Evolutionary conservation across 768 basidiomycete genomes (phyloP).

Genomic region (Calocybe indica): DNA sequence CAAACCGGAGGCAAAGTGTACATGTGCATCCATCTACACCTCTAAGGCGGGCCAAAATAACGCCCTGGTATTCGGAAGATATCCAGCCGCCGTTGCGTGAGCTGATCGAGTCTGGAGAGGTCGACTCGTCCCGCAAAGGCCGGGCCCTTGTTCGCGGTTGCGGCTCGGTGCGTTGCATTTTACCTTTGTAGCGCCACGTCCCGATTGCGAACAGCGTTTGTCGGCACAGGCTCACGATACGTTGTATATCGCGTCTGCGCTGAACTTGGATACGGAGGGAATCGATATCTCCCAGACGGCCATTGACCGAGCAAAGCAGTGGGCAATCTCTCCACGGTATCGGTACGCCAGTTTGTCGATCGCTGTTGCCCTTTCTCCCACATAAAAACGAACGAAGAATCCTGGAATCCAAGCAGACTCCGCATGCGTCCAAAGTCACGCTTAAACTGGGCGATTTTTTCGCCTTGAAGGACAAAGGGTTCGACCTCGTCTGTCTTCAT

Average conservation of each 20-base stretch:
- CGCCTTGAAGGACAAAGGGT: conserved; percentile 32
- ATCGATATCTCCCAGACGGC: conserved; percentile 56
- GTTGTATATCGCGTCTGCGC: conserved; percentile 40
- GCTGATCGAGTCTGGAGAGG: conserved; percentile 37
- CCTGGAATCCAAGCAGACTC: conserved; percentile 11
- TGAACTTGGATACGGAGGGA: conserved; percentile 44
- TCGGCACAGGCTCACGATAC: conserved; percentile 57
- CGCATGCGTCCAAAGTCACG: conserved; percentile 22
- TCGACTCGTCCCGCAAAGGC: conserved; percentile 33
- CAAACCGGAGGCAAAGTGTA: no score
- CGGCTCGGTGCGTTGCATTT: conserved; percentile 28
- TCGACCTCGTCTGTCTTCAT: conserved; percentile 56
- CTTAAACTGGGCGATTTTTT: conserved; percentile 54
- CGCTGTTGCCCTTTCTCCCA: neutral
- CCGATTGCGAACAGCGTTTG: neutral
- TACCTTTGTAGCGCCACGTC: no score
- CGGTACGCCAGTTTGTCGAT: conserved; percentile 2
- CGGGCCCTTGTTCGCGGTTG: conserved; percentile 34
- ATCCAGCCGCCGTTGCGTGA: conserved; percentile 52
- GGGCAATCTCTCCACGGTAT: conserved; percentile 8
- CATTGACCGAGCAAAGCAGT: conserved; percentile 39
- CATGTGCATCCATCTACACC: no score
- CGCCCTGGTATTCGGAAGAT: conserved; percentile 57
- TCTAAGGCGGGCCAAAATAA: conserved; percentile 38
- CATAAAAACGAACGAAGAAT: no score